Evolutionary conservation across 352 stramenopile genomes (phyloP).

Genomic region (Phytophthora pluvialis): DNA sequence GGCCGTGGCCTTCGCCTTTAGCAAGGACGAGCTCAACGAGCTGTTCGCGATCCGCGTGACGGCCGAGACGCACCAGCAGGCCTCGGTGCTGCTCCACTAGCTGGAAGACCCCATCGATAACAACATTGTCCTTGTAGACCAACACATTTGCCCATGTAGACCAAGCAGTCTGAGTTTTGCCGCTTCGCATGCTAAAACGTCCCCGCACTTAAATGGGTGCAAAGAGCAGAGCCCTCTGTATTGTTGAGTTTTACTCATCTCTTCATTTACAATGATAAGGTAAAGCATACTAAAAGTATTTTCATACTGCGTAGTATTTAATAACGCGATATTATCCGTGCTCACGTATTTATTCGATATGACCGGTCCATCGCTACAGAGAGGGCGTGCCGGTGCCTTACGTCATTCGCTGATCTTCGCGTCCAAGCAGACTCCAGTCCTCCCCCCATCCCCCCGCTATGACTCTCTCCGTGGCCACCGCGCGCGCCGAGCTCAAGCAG

Average conservation of each 20-base stretch:
- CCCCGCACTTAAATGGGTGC: too few species aligned
- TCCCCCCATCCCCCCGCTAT: conserved; percentile 38
- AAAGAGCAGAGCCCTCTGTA: too few species aligned
- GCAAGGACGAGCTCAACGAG: conserved; percentile 78
- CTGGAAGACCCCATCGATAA: conserved; percentile 19
- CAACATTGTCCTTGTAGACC: conserved; percentile 22
- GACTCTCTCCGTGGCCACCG: conserved; percentile 83
- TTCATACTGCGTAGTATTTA: not conserved
- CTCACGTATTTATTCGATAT: not conserved
- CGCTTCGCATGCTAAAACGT: conserved; percentile 16
- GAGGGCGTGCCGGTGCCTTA: conserved; percentile 17
- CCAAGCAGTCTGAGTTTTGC: conserved; percentile 30
- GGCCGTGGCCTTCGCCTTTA: conserved; percentile 75
- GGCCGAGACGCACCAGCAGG: conserved; percentile 78
- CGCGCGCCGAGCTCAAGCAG: conserved; percentile 66
- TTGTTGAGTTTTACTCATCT: not conserved
- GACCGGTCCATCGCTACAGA: not conserved
- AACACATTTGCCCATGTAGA: not conserved
- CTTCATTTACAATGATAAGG: conserved; percentile 9
- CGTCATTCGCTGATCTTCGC: conserved; percentile 32
- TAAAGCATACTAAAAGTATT: not conserved
- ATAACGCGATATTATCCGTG: not conserved
- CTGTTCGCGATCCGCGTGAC: conserved; percentile 82
- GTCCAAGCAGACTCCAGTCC: conserved; percentile 26
- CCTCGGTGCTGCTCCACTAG: conserved; percentile 68